Conservation (phyloP, 495 filamentous ascomycete genomes). For the Aspergillus baeticus region DNA sequence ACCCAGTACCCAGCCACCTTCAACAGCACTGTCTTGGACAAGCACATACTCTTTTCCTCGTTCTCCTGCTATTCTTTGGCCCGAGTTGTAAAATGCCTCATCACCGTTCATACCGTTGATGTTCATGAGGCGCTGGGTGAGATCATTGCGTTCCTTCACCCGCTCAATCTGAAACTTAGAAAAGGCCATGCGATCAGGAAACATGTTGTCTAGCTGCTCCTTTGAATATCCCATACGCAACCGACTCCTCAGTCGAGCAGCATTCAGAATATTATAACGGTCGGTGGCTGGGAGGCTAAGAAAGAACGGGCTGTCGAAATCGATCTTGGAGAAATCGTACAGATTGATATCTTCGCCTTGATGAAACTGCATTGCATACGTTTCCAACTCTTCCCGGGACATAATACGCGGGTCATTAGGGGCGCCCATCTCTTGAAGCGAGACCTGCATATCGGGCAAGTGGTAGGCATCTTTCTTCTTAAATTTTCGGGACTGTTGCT, state of each 20-base stretch:
- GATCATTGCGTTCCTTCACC: slow-evolving; percentile 84
- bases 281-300: slow-evolving; percentile 83
- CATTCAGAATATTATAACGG: slow-evolving; percentile 95
- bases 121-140: slow-evolving; percentile 96
- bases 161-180: slow-evolving; percentile 94
- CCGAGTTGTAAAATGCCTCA: slow-evolving; percentile 63
- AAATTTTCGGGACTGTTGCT: slow-evolving; percentile 72
- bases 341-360: slow-evolving; percentile 93
- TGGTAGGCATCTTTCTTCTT: slow-evolving; percentile 92
- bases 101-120: slow-evolving; percentile 83
- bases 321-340: slow-evolving; percentile 98
- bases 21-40: slow-evolving; percentile 90
- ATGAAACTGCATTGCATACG: slow-evolving; percentile 89
- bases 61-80: slow-evolving; percentile 79
- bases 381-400: slow-evolving; percentile 87
- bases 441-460: slow-evolving; percentile 75
- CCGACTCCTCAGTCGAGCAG: slow-evolving; percentile 79
- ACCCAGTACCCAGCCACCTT: slow-evolving; percentile 95
- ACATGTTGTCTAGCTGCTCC: slow-evolving; percentile 93
- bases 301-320: slow-evolving; percentile 94
- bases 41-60: slow-evolving; percentile 91
- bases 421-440: slow-evolving; percentile 79
- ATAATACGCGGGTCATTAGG: slow-evolving; percentile 93
- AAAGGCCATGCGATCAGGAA: slow-evolving; percentile 97
- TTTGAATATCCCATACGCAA: slow-evolving; percentile 95